These are phyloP conservation scores for Pelargonium fulgidum DNA, from an alignment of 441 rosid genomes.

Conservation along the genomic window DNA sequence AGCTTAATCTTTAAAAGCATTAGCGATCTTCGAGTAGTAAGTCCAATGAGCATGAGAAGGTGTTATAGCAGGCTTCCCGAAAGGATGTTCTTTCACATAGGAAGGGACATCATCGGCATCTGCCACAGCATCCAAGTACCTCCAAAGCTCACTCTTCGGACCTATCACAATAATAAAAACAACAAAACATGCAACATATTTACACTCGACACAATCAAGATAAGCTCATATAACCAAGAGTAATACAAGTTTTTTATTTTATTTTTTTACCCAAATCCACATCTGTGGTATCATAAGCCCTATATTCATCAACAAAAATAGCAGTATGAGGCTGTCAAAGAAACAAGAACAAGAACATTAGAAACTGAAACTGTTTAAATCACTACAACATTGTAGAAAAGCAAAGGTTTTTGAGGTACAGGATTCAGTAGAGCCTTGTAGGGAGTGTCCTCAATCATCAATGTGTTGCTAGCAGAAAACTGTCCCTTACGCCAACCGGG, in stretches of 20 bases:
- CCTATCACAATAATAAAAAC: constrained; percentile 8
- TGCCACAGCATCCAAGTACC: constrained; percentile 23
- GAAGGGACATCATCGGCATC: constrained; percentile 24
- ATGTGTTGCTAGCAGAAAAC: constrained; percentile 19
- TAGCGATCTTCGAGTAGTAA: constrained; percentile 17
- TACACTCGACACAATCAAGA: not conserved
- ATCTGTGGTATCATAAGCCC: constrained; percentile 22
- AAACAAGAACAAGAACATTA: not conserved
- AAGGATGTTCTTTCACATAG: constrained; percentile 17
- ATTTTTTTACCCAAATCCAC: not conserved
- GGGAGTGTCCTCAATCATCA: constrained; percentile 27
- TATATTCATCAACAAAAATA: constrained; percentile 21
- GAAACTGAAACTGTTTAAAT: not conserved
- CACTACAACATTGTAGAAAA: no score
- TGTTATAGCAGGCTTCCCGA: constrained; percentile 22
- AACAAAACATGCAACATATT: no score
- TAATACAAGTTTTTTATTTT: not conserved
- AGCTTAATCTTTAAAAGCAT: no score
- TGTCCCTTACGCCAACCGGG: not conserved
- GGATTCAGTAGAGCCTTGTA: constrained; percentile 33
- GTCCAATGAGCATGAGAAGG: constrained; percentile 17
- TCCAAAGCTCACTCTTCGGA: constrained; percentile 20
- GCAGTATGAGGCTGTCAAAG: constrained; percentile 19
- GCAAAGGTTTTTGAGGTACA: constrained; percentile 13
- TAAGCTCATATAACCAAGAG: no score